These are phyloP conservation scores for Nakazawaea ernobii DNA, from an alignment of 805 yeast species.

Conservation along the genomic window DNA sequence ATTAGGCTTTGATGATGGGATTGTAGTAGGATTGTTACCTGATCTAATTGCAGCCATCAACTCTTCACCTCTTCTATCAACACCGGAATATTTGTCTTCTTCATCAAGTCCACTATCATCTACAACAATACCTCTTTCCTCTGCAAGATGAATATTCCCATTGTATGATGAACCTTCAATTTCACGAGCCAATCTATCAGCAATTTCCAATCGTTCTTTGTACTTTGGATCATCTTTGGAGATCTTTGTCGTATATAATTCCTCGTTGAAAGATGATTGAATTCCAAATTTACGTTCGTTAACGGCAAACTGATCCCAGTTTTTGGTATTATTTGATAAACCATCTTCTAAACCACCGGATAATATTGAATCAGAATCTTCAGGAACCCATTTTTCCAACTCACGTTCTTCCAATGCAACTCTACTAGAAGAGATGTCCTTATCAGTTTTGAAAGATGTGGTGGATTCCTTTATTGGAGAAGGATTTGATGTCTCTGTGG, in stretches of 20 bases:
- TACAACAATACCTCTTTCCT: constrained; percentile 74
- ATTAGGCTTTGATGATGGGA: background rate
- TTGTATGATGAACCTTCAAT: constrained; percentile 63
- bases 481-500: background rate
- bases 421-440: constrained; percentile 64
- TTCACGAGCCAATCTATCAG: constrained; percentile 77
- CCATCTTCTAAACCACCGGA: constrained; percentile 33
- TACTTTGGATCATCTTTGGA: constrained; percentile 71
- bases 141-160: constrained; percentile 79
- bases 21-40: constrained; percentile 3
- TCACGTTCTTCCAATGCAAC: constrained; percentile 55
- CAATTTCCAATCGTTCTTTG: constrained; percentile 54
- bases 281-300: constrained; percentile 88
- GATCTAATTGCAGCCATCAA: constrained; percentile 40
- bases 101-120: constrained; percentile 90
- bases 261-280: constrained; percentile 77
- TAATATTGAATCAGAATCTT: constrained; percentile 27
- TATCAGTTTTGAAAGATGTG: constrained; percentile 66
- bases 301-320: constrained; percentile 95
- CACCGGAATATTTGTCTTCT: constrained; percentile 95
- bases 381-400: constrained; percentile 83
- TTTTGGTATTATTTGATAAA: constrained; percentile 16
- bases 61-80: constrained; percentile 54
- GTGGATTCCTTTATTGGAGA: constrained; percentile 14
- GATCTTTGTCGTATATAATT: constrained; percentile 76